Evolutionary conservation across 306 rosid genomes (phyloP), one percentile per base, ranked within the genome.

Genomic region (Adenanthera pavonina): DNA sequence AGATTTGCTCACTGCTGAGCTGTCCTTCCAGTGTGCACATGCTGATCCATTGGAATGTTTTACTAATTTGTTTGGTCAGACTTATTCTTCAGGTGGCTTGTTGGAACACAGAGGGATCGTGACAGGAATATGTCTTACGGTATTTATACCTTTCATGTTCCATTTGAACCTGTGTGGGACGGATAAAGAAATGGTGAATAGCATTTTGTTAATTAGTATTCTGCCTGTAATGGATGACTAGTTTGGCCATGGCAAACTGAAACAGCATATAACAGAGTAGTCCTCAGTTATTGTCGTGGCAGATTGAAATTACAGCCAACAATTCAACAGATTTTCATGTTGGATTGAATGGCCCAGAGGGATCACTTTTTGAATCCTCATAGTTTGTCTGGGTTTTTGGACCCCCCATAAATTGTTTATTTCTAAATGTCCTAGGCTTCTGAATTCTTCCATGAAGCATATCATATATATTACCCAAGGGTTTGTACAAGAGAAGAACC

Each of bases 81-180:
- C 73, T 80, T 82, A 35, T 85, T 75, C 69, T 83, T 83, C 90
- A 92, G 97, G 94, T 84, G 62, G 81, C 85, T 69, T 85, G 84
- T 86, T 79, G 87, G 89, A 49, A 92, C 69, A 66, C 72, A 67
- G 79, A 72, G 85, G 91, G 89, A 84, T 84, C 79, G 46, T 86
- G 81, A 82, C 87, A 68, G 80, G 78, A 56, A 78, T 86, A 64
- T 78, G 78, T 87, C 74, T 76, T 68, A 78, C 56, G 66, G 83
- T 67, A 67, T 80, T 85, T 81, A 61, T 52, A 74, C 34, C 70
- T 81, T 83, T 74, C 84, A 83, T 77, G 73, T 87, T 81, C 78
- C 71, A 80, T 78, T 64, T 51, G 81, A 85, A 78, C 80, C 82
- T 71, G 54, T 84, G 84, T 87, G 76, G 82, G 67, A 78, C 66